These are phyloP conservation scores for Fraxinus cuspidata DNA, from an alignment of 257 asterid species.

Conservation along the genomic window DNA sequence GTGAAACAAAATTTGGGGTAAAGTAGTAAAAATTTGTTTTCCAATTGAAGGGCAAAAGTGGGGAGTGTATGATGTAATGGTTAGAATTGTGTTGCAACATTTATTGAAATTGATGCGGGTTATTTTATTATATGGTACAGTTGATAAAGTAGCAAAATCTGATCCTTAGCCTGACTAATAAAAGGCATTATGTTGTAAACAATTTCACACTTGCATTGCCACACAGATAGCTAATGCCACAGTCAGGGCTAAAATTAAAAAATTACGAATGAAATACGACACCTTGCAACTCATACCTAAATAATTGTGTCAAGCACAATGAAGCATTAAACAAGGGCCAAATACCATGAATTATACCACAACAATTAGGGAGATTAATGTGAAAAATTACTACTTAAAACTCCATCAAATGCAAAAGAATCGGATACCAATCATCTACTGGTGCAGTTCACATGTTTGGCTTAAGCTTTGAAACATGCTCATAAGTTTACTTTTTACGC, in stretches of 20 bases:
- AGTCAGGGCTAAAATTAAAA: background rate
- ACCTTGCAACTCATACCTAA: background rate
- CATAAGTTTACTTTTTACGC: too few species aligned
- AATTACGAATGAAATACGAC: slow-evolving; percentile 12
- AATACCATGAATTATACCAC: background rate
- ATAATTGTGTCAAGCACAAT: background rate
- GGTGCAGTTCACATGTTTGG: background rate
- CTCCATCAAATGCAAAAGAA: background rate
- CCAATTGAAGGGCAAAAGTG: too few species aligned
- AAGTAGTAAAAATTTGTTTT: too few species aligned
- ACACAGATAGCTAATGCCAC: background rate
- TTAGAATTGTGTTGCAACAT: too few species aligned
- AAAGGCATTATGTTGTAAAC: too few species aligned
- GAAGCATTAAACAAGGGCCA: background rate
- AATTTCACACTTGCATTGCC: background rate
- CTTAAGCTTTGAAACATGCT: too few species aligned
- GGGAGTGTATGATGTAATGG: too few species aligned
- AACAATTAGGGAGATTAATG: background rate
- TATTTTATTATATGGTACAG: too few species aligned
- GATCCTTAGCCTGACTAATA: too few species aligned
- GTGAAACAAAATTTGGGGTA: too few species aligned
- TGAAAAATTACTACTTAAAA: background rate
- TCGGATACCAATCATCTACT: background rate
- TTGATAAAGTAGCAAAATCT: too few species aligned
- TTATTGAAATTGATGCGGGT: too few species aligned